Conservation (phyloP, 495 filamentous ascomycete species). For the Penicillium subrubescens region DNA sequence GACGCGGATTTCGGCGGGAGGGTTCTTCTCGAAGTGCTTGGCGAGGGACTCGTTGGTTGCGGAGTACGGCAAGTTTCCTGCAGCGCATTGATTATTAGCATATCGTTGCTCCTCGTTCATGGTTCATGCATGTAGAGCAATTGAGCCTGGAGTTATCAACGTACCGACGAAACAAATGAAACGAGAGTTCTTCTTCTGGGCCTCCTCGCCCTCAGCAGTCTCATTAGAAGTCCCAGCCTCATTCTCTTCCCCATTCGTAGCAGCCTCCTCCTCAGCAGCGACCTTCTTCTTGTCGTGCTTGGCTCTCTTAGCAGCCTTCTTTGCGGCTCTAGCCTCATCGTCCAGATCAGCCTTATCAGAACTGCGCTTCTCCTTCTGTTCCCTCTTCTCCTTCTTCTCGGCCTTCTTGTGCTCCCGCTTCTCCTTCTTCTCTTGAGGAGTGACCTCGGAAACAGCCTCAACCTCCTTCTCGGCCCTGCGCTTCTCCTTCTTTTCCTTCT, state of each 20-base stretch:
- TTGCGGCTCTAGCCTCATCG: background rate
- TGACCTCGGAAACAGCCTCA: conserved; percentile 5
- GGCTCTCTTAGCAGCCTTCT: conserved; percentile 4
- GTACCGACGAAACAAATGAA: conserved; percentile 87
- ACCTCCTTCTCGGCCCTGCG: conserved; percentile 21
- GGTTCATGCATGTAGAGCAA: background rate
- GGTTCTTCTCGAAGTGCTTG: conserved; percentile 75
- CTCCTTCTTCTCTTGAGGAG: conserved; percentile 19
- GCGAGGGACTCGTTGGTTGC: conserved; percentile 67
- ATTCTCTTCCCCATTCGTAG: background rate
- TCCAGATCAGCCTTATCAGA: conserved; percentile 16
- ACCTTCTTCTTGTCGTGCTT: conserved; percentile 9
- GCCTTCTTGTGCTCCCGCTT: conserved; percentile 7
- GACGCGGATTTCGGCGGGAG: conserved; percentile 72
- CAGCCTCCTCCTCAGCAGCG: background rate
- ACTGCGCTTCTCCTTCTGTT: conserved; percentile 24
- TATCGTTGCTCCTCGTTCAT: background rate
- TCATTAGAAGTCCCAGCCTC: conserved; percentile 3
- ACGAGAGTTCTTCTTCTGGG: conserved; percentile 51
- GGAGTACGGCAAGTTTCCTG: conserved; percentile 85
- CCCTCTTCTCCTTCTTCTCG: conserved; percentile 18
- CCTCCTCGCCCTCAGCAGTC: conserved; percentile 4
- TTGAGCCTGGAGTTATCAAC: conserved; percentile 10
- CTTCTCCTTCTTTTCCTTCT: conserved; percentile 31
- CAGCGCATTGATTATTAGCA: conserved; percentile 11